Conservation (phyloP, 1,284 basidiomycete genomes). For the Ceratobasidium sp. region DNA sequence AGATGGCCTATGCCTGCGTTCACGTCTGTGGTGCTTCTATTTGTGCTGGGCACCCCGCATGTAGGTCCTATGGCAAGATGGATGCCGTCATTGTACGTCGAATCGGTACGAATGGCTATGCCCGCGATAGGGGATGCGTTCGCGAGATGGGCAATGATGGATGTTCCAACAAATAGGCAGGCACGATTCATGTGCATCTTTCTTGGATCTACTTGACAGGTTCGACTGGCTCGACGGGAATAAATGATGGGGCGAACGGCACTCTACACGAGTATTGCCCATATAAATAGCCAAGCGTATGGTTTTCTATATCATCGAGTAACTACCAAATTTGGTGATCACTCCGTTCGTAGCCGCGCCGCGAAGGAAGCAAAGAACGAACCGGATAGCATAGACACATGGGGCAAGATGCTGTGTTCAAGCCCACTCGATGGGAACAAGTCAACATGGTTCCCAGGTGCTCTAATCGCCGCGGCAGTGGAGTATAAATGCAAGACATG, state of each 20-base stretch:
- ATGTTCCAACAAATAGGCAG: background rate
- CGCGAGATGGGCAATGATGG: background rate
- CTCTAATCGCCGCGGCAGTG: no score
- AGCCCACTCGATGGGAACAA: no score
- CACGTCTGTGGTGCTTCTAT: conserved; percentile 15
- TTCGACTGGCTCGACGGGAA: background rate
- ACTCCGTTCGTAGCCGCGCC: no score
- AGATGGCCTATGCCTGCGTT: conserved; percentile 31
- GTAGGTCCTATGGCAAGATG: conserved; percentile 25
- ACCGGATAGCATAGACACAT: no score
- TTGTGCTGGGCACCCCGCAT: conserved; percentile 2
- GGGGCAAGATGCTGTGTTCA: no score
- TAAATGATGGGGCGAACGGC: background rate
- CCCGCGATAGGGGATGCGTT: background rate
- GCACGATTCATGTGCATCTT: background rate
- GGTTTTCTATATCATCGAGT: no score
- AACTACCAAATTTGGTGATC: no score
- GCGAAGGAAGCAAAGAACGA: no score
- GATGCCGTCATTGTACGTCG: conserved; percentile 28
- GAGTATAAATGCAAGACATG: no score
- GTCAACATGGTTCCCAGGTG: no score
- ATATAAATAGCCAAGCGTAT: no score
- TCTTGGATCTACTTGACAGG: background rate
- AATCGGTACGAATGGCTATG: background rate
- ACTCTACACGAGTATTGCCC: no score